phyloP scores from a whole-genome alignment of 2,329 filamentous ascomycete genomes.

The Immersiporthe knoxdaviesiana region DNA sequence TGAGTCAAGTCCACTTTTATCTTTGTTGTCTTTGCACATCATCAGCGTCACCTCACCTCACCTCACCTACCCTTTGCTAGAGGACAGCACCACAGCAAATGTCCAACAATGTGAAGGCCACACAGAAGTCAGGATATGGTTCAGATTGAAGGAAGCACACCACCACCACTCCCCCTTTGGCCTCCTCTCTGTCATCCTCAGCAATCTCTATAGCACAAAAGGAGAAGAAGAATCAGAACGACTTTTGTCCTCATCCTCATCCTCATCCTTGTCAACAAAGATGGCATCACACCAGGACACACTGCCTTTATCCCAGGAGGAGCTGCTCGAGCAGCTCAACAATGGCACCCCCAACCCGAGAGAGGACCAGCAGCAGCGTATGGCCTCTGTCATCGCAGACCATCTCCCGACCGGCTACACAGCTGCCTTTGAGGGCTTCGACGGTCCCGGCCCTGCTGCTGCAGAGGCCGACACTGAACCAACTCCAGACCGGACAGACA shows the following conservation, averaged over 20 bases:
- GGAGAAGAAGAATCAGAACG: background rate
- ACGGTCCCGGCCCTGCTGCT: constrained; percentile 2
- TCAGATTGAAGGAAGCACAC: background rate
- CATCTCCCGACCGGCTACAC: constrained; percentile 42
- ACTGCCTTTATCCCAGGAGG: constrained; percentile 9
- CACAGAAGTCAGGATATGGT: background rate
- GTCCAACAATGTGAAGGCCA: background rate
- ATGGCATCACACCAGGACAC: constrained; percentile 26
- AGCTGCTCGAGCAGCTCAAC: constrained; percentile 27
- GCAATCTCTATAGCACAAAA: background rate
- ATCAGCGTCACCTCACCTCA: background rate
- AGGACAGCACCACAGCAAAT: background rate
- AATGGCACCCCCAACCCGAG: constrained; percentile 20
- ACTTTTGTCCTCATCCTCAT: background rate
- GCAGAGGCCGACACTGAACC: background rate
- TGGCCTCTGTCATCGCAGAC: constrained; percentile 36
- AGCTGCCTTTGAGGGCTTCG: constrained; percentile 35
- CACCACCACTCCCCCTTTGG: background rate
- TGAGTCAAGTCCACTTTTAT: background rate
- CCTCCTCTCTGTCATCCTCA: background rate
- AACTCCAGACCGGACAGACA: constrained; percentile 22
- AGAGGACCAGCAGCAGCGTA: constrained; percentile 26
- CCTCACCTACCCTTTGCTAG: background rate
- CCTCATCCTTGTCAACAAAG: background rate
- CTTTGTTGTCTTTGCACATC: background rate